Evolutionary conservation across 306 rosid genomes (phyloP).

Genomic region (Sindora glabra): DNA sequence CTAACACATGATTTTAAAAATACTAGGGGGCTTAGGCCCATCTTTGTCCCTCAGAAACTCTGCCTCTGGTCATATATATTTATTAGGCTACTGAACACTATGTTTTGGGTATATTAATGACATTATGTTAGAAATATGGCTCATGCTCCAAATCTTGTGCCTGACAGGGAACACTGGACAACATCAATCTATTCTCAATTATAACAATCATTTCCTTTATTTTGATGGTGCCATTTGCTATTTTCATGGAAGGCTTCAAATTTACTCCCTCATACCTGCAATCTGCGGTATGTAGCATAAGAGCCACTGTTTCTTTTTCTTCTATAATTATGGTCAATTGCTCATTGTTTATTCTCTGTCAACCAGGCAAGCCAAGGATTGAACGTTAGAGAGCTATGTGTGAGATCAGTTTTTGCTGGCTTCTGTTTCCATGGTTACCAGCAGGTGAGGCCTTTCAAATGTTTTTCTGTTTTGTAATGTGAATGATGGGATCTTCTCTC

Average conservation of each 20-base stretch:
- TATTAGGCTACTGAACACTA: not conserved
- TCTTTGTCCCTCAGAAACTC: no score
- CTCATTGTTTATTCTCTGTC: not conserved
- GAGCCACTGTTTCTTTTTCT: not conserved
- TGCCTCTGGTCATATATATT: not conserved
- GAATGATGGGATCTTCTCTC: not conserved
- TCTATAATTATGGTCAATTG: no score
- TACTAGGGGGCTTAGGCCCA: no score
- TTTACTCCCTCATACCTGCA: slow-evolving; percentile 60
- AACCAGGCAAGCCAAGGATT: slow-evolving; percentile 53
- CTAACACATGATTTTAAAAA: no score
- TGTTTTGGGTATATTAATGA: not conserved
- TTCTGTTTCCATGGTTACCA: slow-evolving; percentile 70
- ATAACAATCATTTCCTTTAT: slow-evolving; percentile 65
- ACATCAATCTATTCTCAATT: slow-evolving; percentile 61
- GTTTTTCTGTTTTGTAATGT: not conserved
- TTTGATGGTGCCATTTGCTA: slow-evolving; percentile 44
- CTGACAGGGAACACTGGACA: slow-evolving; percentile 62
- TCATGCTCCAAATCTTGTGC: slow-evolving; percentile 14
- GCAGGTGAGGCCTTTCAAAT: slow-evolving; percentile 41
- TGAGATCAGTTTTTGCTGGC: slow-evolving; percentile 53
- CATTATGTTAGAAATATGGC: slow-evolving; percentile 1
- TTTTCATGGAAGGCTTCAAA: slow-evolving; percentile 59
- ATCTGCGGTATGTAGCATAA: slow-evolving; percentile 36
- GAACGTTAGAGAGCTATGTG: slow-evolving; percentile 48